Conservation (phyloP, 306 rosid species). For the Gastrolobium villosum region DNA sequence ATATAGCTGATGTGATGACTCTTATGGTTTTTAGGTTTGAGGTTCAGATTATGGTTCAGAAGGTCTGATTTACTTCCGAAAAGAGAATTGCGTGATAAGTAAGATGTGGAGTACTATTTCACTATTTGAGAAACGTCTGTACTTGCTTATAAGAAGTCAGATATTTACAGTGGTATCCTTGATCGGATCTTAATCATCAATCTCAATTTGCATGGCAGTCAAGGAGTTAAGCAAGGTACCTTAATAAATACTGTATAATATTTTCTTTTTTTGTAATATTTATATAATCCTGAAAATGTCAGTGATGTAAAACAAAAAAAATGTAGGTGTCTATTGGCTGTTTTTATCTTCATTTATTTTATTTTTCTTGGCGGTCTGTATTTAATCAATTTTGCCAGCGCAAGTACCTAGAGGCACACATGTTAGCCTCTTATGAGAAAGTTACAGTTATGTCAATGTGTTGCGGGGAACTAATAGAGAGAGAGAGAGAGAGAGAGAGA, state of each 20-base stretch:
- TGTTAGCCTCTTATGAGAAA: constrained; percentile 33
- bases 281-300: constrained; percentile 44
- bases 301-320: constrained; percentile 41
- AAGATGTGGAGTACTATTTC: constrained; percentile 43
- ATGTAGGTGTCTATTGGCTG: constrained; percentile 43
- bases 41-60: constrained; percentile 77
- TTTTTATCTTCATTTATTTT: constrained; percentile 40
- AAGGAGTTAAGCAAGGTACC: constrained; percentile 46
- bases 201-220: constrained; percentile 33
- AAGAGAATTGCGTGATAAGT: constrained; percentile 78
- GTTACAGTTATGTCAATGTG: constrained; percentile 3
- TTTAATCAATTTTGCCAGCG: constrained; percentile 52
- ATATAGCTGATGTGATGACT: constrained; percentile 29
- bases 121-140: constrained; percentile 46
- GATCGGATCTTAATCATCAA: constrained; percentile 39
- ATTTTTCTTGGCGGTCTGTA: constrained; percentile 34
- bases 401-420: constrained; percentile 35
- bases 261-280: constrained; percentile 44
- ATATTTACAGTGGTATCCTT: constrained; percentile 37
- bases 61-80: constrained; percentile 87
- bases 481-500: too few relatives aligned
- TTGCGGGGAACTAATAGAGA: background rate
- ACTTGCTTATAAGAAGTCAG: constrained; percentile 24
- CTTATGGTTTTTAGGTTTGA: constrained; percentile 65
- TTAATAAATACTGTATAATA: constrained; percentile 44